Percentiles rank a stretch among this genome's conserved stretches.
Evolutionary conservation across 164 flowering plant species (phyloP).

Genomic region (Hamamelis virginiana): DNA sequence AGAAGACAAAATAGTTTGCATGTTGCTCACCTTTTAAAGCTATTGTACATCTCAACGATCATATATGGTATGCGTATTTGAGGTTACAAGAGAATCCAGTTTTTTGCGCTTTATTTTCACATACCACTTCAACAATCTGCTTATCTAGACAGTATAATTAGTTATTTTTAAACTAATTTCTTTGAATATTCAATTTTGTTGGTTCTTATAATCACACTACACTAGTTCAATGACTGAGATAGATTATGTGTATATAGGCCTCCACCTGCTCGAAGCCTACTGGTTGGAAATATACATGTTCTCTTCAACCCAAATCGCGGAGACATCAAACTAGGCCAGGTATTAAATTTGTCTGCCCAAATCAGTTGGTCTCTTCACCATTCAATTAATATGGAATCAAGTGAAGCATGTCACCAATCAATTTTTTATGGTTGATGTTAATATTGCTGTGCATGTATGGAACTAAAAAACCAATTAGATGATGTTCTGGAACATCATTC

Average conservation of each 20-base stretch:
- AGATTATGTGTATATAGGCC: conserved; percentile 27
- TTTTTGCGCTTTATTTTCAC: no score
- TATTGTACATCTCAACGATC: neutral
- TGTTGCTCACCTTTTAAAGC: neutral
- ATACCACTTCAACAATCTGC: neutral
- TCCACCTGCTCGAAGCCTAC: conserved; percentile 33
- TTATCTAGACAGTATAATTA: neutral
- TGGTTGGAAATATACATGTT: conserved; percentile 84
- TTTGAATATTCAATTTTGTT: neutral
- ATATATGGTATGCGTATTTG: neutral
- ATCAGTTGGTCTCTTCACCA: no score
- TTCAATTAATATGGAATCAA: no score
- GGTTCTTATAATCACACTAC: neutral
- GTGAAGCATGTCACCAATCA: no score
- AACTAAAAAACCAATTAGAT: no score
- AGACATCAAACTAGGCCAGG: conserved; percentile 95
- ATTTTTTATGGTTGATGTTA: no score
- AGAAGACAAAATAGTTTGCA: no score
- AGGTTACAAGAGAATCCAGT: neutral
- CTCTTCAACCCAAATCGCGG: conserved; percentile 92
- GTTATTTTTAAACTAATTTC: neutral
- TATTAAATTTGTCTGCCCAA: conserved; percentile 22
- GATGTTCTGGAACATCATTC: no score
- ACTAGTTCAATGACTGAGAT: neutral
- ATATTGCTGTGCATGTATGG: no score